These are phyloP conservation scores for Nannizziopsis arthrosporioides DNA, from an alignment of 2,329 filamentous ascomycete genomes.

Conservation along the genomic window DNA sequence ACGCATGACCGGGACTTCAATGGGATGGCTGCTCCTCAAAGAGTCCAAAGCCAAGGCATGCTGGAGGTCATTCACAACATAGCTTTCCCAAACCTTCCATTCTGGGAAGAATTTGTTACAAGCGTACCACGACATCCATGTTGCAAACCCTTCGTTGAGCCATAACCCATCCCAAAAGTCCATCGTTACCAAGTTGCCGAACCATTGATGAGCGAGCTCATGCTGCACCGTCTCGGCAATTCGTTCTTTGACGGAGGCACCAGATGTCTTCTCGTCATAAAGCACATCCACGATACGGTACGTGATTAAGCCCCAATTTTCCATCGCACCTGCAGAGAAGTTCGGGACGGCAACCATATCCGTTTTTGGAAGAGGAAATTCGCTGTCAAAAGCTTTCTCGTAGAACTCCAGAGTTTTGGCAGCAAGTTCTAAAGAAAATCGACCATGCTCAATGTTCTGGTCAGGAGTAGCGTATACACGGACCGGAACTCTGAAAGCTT, in stretches of 20 bases:
- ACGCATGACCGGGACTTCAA: slow-evolving; percentile 89
- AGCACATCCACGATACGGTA: slow-evolving; percentile 87
- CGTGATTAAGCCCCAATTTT: slow-evolving; percentile 95
- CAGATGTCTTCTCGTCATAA: slow-evolving; percentile 81
- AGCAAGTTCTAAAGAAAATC: slow-evolving; percentile 80
- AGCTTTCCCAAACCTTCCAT: slow-evolving; percentile 96
- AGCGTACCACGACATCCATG: slow-evolving; percentile 88
- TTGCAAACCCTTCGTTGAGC: slow-evolving; percentile 89
- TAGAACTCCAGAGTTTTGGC: slow-evolving; percentile 87
- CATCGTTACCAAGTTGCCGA: slow-evolving; percentile 95
- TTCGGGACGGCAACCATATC: slow-evolving; percentile 94
- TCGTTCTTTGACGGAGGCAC: slow-evolving; percentile 79
- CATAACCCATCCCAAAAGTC: slow-evolving; percentile 97
- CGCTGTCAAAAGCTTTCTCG: slow-evolving; percentile 81
- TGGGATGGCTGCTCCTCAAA: slow-evolving; percentile 85
- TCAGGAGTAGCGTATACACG: slow-evolving; percentile 89
- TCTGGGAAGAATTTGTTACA: slow-evolving; percentile 93
- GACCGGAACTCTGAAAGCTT: slow-evolving; percentile 79
- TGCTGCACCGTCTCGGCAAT: slow-evolving; percentile 95
- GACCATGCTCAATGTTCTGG: slow-evolving; percentile 78
- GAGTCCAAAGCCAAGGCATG: slow-evolving; percentile 80
- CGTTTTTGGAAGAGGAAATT: slow-evolving; percentile 86
- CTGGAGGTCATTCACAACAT: slow-evolving; percentile 85
- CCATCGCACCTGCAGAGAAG: slow-evolving; percentile 92
- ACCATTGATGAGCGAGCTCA: slow-evolving; percentile 96